Base-by-base conservation (phyloP, 495 filamentous ascomycete species). In the Penicillium bovifimosum region DNA sequence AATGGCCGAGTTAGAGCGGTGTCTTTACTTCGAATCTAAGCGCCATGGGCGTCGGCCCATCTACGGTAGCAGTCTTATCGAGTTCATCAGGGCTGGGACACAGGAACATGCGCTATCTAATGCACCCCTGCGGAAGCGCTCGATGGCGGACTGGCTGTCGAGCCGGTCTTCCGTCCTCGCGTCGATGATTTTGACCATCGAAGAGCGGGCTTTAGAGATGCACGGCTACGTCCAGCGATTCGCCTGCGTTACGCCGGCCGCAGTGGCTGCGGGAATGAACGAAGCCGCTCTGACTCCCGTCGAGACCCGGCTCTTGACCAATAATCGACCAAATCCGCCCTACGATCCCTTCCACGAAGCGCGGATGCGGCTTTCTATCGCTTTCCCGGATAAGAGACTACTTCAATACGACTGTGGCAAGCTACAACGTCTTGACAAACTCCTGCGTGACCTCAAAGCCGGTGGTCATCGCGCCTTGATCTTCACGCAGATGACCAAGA, bases 401-500 rank as follows among this genome's bases (percentile, higher is more conserved):
- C 78, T 99, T 3, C 91, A 97, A 63, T 99, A 96, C 60, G 95
- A 99, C 70, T 97, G 95, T 63, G 95, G 95, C 46, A 99, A 99
- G 65, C 80, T 99, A 9, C 95, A 99, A 59, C 83, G 86, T 24
- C 83, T 99, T 11, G 91, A 92, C 62, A 83, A 81, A 52, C 81
- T 99, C 8, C 80, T 99, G 26, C 86, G 93, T 17, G 83, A 87
- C 44, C 78, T 97, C 1, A 91, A 96, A 69, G 82, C 87, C 6
- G 90, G 89, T 47, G 90, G 91, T 13, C 93, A 96, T 63, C 88
- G 95, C 6, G 92, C 90, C 5, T 74, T 99, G 28, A 97, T 99
- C 67, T 99, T 99, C 72, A 97, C 95, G 2, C 95, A 99, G 61
- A 99, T 99, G 95, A 97, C 95, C 24, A 95, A 92, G 65, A 93